Evolutionary conservation across 495 filamentous ascomycete genomes (phyloP).

Genomic region (Penicillium salamii): DNA sequence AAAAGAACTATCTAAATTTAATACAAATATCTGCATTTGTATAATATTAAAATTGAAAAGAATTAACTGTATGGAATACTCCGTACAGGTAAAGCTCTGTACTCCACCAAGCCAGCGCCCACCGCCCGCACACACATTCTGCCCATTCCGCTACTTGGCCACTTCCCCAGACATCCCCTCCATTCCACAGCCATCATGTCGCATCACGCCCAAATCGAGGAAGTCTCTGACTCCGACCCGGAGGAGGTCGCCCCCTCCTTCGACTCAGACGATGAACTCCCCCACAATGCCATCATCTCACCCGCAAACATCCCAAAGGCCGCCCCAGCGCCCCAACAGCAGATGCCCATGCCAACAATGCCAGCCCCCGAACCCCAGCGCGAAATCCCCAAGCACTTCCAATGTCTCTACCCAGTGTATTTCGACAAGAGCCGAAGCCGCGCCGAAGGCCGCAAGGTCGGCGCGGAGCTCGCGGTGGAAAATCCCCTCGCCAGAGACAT

Average conservation of each 20-base stretch:
- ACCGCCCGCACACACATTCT: slow-evolving; percentile 22
- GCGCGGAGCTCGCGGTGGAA: slow-evolving; percentile 63
- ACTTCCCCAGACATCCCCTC: slow-evolving; percentile 5
- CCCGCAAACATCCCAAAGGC: slow-evolving; percentile 29
- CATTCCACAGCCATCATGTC: slow-evolving; percentile 57
- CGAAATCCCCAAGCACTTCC: slow-evolving; percentile 69
- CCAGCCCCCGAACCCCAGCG: slow-evolving; percentile 30
- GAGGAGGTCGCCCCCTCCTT: slow-evolving; percentile 75
- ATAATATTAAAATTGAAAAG: too few species aligned
- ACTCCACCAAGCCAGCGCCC: not conserved
- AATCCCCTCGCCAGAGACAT: slow-evolving; percentile 91
- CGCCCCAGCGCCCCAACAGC: slow-evolving; percentile 14
- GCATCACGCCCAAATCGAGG: slow-evolving; percentile 78
- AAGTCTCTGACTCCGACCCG: slow-evolving; percentile 76
- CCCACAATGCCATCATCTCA: slow-evolving; percentile 40
- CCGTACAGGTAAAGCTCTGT: not conserved
- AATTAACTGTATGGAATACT: not conserved
- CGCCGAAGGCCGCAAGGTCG: slow-evolving; percentile 75
- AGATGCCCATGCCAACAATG: slow-evolving; percentile 37
- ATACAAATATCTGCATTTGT: too few species aligned
- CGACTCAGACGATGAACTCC: slow-evolving; percentile 42
- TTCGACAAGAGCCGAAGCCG: slow-evolving; percentile 78
- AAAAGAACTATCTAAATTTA: too few species aligned
- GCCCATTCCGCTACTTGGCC: slow-evolving; percentile 15
- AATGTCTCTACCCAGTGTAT: slow-evolving; percentile 93